These are phyloP conservation scores for Coniosporium apollinis DNA, from an alignment of 495 filamentous ascomycete genomes.

Conservation along the genomic window DNA sequence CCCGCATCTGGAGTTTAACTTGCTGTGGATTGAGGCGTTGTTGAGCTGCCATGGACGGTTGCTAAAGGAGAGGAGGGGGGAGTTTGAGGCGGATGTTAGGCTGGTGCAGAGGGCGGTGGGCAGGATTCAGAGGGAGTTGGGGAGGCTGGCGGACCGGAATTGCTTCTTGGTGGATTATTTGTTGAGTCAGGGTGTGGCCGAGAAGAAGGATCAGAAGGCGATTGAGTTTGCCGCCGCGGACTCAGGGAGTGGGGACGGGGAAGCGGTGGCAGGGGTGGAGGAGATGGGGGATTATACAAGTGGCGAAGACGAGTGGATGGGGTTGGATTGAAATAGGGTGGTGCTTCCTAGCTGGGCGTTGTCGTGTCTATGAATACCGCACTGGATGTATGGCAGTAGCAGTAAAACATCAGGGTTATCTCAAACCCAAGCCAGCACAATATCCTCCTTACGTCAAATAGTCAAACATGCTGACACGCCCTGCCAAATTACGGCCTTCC, in stretches of 20 bases:
- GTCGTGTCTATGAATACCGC: no score
- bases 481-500: no score
- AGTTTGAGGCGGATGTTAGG: constrained; percentile 66
- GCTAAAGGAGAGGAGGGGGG: constrained; percentile 58
- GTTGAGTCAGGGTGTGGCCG: constrained; percentile 28
- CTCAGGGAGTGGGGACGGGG: no score
- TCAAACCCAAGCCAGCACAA: no score
- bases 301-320: constrained; percentile 7
- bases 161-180: constrained; percentile 73
- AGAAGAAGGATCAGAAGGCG: no score
- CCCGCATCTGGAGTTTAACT: constrained; percentile 83
- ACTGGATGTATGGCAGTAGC: no score
- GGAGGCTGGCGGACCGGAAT: constrained; percentile 67
- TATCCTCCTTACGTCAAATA: no score
- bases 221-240: no score
- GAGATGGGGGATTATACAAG: constrained; percentile 3
- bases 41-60: constrained; percentile 66
- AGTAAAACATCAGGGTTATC: no score
- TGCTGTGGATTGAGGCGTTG: constrained; percentile 80
- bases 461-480: no score
- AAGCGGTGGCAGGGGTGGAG: constrained; percentile 1
- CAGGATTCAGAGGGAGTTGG: constrained; percentile 46
- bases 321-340: constrained; percentile 3
- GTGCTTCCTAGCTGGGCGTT: neutral
- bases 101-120: constrained; percentile 57